Base-by-base conservation (phyloP, 2,329 filamentous ascomycete species). In the Talaromyces albobiverticillius region DNA sequence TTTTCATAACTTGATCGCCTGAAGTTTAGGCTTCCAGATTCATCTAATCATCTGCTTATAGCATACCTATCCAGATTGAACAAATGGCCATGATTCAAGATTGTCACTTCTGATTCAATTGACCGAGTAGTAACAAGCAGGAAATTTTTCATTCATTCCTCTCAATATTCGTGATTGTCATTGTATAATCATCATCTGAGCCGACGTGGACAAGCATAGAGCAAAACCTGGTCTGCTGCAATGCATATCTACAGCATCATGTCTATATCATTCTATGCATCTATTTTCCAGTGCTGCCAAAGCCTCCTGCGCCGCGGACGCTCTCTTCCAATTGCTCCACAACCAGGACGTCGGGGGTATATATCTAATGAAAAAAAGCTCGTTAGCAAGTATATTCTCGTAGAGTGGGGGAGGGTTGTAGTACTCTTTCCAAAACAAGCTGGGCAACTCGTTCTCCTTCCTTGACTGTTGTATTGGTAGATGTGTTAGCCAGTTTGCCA, bases 391-490 rank as follows among this genome's bases (percentile, higher is more conserved):
- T 54, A 43, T n/a, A 55, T 16, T 8, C 32, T 18, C 40, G 38
- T 9, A 47, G 34, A 13, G 36, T 20, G 42, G 29, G 11, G 25
- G 36, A 18, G 46, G 9, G 8, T 43, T 51, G 4, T 40, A 75
- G 62, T 63, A 84, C 81, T 71, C 90, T 85, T 81, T 99, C 94
- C 54, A 99, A 78, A 61, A 99, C 85, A 62, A 99, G 81, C 80
- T 99, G 94, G 40, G 94, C 95, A 66, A 99, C 79, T 51, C 94
- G 87, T 73, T 99, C 94, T 47, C 93, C 93, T 67, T 88, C 85
- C 66, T 87, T 87, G 61, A 99, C 79, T 70, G 50, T 53, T 57
- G 32, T 43, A 18, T 41, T 14, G 18, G 25, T 41, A 36, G 46
- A 36, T 18, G 32, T 25, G 8, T 29, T 31, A 47, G 45, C 25